Conservation (phyloP, 169 alveolate genomes). For the Eimeria falciformis region DNA sequence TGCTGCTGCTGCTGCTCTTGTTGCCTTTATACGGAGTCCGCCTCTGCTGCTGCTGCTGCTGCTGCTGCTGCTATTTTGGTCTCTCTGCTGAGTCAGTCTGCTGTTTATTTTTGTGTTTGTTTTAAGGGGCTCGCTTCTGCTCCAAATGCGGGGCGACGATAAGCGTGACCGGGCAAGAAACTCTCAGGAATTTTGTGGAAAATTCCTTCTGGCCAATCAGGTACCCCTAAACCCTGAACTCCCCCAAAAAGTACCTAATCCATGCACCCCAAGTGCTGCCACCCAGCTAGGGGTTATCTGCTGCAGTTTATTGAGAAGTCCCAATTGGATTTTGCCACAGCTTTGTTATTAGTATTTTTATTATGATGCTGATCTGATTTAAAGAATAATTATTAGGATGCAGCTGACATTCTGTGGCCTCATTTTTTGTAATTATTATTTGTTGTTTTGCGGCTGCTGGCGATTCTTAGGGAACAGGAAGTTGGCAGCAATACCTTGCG, state of each 20-base stretch:
- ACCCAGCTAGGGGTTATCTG: not conserved
- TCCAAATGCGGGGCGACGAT: slow-evolving; percentile 61
- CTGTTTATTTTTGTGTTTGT: not conserved
- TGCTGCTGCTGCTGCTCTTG: not conserved
- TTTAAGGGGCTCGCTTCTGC: slow-evolving; percentile 60
- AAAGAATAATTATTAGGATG: not conserved
- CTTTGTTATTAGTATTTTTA: not conserved
- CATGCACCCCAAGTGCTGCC: no score
- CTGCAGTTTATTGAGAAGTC: not conserved
- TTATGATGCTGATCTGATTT: not conserved
- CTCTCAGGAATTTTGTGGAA: slow-evolving; percentile 62
- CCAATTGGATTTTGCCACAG: not conserved
- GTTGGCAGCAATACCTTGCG: slow-evolving; percentile 74
- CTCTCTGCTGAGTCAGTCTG: not conserved
- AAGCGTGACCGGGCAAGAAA: slow-evolving; percentile 40
- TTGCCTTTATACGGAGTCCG: not conserved
- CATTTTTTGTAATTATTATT: no score
- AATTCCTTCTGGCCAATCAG: slow-evolving; percentile 42
- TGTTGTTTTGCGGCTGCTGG: not conserved
- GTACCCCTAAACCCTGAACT: no score
- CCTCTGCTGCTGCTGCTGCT: not conserved
- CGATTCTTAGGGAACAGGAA: slow-evolving; percentile 58
- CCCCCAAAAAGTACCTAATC: not conserved
- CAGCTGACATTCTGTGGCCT: not conserved
- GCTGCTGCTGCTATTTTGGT: not conserved